Percentiles rank a stretch among this genome's conserved stretches.
Evolutionary conservation across 306 rosid species (phyloP).

Genomic region (Ziziphus jujuba): DNA sequence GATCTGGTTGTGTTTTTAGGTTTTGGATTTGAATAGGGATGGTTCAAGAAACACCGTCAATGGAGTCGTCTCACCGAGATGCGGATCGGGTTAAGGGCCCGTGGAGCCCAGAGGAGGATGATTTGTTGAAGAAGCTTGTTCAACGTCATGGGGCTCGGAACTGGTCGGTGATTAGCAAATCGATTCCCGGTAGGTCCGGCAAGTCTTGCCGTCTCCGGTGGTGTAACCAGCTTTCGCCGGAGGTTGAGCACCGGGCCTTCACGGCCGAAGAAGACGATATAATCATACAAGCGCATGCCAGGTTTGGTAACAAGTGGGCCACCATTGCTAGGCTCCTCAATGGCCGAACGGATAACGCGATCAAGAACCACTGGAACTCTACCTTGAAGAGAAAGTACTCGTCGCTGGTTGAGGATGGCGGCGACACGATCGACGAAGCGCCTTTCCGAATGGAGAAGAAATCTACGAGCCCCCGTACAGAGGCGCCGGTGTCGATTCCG

Average conservation of each 20-base stretch:
- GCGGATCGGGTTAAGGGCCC: constrained; percentile 53
- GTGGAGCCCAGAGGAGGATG: constrained; percentile 63
- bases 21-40: constrained; percentile 1
- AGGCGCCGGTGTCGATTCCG: constrained; percentile 3
- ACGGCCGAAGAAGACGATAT: constrained; percentile 45
- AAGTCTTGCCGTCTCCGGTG: constrained; percentile 64
- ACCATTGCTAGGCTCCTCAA: constrained; percentile 58
- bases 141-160: constrained; percentile 45
- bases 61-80: constrained; percentile 27
- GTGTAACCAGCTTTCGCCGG: constrained; percentile 71
- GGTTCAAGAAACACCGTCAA: constrained; percentile 10
- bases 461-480: not conserved
- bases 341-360: constrained; percentile 64
- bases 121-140: constrained; percentile 36
- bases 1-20: not conserved
- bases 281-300: constrained; percentile 40
- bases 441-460: constrained; percentile 25
- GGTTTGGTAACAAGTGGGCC: constrained; percentile 63
- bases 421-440: not conserved
- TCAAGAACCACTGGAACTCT: constrained; percentile 72
- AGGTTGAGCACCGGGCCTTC: constrained; percentile 50
- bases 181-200: constrained; percentile 52
- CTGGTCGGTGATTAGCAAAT: constrained; percentile 47
- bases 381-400: constrained; percentile 49
- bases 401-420: constrained; percentile 16